These are phyloP conservation scores for Furculomyces boomerangus DNA, from an alignment of 371 early-diverging fungal genomes.

Conservation along the genomic window DNA sequence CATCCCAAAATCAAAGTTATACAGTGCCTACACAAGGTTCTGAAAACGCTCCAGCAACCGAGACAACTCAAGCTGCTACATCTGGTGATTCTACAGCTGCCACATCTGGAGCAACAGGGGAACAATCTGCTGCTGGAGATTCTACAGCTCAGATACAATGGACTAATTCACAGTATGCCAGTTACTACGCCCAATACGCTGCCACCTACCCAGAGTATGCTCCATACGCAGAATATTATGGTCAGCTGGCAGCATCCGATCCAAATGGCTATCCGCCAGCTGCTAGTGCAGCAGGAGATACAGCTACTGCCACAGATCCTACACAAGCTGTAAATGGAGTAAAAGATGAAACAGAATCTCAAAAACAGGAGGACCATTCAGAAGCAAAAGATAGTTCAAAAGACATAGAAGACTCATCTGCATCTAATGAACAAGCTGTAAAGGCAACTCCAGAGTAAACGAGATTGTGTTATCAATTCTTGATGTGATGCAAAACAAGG, in stretches of 20 bases:
- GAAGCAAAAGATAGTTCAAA: too few relatives aligned
- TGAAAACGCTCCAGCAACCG: conserved; percentile 2
- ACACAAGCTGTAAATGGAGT: too few relatives aligned
- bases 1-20: not conserved
- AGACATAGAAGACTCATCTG: too few relatives aligned
- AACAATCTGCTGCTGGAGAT: conserved; percentile 1
- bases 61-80: conserved; percentile 4
- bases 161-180: conserved; percentile 21
- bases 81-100: conserved; percentile 3
- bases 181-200: conserved; percentile 22
- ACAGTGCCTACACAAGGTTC: conserved; percentile 4
- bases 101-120: not conserved
- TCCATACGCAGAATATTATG: conserved; percentile 22
- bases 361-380: too few relatives aligned
- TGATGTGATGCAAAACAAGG: too few relatives aligned
- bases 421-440: too few relatives aligned
- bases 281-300: not conserved
- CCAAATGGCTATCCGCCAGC: conserved; percentile 10
- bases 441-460: too few relatives aligned
- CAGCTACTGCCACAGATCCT: not conserved
- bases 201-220: conserved; percentile 21
- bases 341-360: too few relatives aligned
- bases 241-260: conserved; percentile 20
- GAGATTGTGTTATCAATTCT: too few relatives aligned
- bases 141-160: conserved; percentile 8